Base-by-base conservation (phyloP, 2,329 filamentous ascomycete species). In the Gliomastix tumulicola region DNA sequence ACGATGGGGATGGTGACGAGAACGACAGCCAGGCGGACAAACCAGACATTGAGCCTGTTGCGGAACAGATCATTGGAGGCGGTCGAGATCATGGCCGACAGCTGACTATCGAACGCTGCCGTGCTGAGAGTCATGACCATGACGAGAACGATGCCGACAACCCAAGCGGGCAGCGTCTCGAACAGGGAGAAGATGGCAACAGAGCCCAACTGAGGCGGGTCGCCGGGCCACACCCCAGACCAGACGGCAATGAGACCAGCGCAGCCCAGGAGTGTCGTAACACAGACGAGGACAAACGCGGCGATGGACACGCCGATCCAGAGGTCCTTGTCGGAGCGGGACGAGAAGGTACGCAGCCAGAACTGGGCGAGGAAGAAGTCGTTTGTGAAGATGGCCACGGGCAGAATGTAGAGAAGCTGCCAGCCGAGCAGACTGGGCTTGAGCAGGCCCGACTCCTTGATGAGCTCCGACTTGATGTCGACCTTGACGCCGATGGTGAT, bases 341-440 rank as follows among this genome's bases (percentile, higher is more conserved):
- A 84, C 15, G 85, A 82, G 51, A 92, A 92, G 6, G 85, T 85
- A 35, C 86, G 81, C 57, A 90, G 75, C 86, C 86, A 92, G 60
- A 87, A 88, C 46, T 78, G 82, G 21, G 84, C 87, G 30, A 92
- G 68, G 66, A 92, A 92, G 68, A 92, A 89, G 65, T 89, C 81
- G 62, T 90, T 92, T 41, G 85, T 89, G 38, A 89, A 54, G 44
- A 92, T 75, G 31, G 86, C 86, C 6, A 92, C 74, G 0, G 87
- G 84, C 2, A 92, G 71, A 46, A 92, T 90, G 63, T 90, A 92
- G 23, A 92, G 66, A 12, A 92, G 74, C 59, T 92, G 86, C 84
- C 87, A 92, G 38, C 87, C 87, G 2, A 92, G 69, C 3, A 88
- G 69, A 39, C 65, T 84, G 6, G 80, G 49, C 31, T 87, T 67